phyloP scores from a whole-genome alignment of 768 basidiomycete genomes.

The Lentinus brumalis region DNA sequence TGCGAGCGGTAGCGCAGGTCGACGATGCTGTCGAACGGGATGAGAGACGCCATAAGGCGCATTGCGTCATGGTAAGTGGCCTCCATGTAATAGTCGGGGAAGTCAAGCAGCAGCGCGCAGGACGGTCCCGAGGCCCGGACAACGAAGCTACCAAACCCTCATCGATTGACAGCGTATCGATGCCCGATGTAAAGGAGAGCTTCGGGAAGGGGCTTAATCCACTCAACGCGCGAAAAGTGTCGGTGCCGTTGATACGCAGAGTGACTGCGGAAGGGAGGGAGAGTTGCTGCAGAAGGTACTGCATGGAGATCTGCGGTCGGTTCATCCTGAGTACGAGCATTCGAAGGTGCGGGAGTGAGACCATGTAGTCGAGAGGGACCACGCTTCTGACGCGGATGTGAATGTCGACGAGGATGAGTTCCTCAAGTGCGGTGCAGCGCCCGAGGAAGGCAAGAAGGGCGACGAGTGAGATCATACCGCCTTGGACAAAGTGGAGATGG shows the following conservation, averaged over 20 bases:
- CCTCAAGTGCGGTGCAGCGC: slow-evolving; percentile 12
- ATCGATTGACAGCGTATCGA: slow-evolving; percentile 12
- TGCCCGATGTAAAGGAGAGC: slow-evolving; percentile 6
- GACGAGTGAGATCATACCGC: slow-evolving; percentile 7
- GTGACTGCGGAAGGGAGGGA: slow-evolving; percentile 7
- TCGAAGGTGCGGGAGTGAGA: slow-evolving; percentile 4
- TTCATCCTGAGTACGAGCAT: slow-evolving; percentile 12
- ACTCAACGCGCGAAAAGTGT: slow-evolving; percentile 12
- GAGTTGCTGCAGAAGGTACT: slow-evolving; percentile 5
- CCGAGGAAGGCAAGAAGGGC: slow-evolving; percentile 14
- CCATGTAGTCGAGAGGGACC: slow-evolving; percentile 1
- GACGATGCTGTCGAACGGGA: slow-evolving; percentile 1
- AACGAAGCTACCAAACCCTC: not conserved
- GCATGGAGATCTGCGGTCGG: slow-evolving; percentile 13
- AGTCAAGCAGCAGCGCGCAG: slow-evolving; percentile 10
- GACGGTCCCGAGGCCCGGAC: slow-evolving; percentile 6
- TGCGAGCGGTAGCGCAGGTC: not conserved
- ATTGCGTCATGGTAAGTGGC: not conserved
- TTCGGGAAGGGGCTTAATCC: slow-evolving; percentile 11
- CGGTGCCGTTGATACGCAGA: slow-evolving; percentile 7
- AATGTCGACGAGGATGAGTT: slow-evolving; percentile 14
- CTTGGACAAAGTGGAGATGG: slow-evolving; percentile 12
- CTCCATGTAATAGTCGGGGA: not conserved
- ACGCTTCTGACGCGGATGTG: slow-evolving; percentile 4
- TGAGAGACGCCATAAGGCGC: not conserved